Evolutionary conservation across 768 basidiomycete species (phyloP).

Genomic region (Leucocoprinus birnbaumii): DNA sequence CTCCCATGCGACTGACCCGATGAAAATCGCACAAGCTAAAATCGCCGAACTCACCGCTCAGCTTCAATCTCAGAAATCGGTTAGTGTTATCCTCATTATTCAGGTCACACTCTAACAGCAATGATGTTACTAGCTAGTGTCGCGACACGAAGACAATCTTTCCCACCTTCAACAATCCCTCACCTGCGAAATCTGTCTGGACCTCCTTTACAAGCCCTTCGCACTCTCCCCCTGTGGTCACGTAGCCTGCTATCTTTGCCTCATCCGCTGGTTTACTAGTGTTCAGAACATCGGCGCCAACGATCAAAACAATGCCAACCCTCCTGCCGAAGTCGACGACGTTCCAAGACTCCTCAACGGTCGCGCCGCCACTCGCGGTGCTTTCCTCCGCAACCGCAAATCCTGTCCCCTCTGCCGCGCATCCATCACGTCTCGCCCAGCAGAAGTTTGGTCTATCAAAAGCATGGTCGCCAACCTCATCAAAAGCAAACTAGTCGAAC

Average conservation of each 20-base stretch:
- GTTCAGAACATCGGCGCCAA: slow-evolving; percentile 19
- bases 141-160: slow-evolving; percentile 52
- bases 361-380: slow-evolving; percentile 31
- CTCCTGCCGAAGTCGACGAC: slow-evolving; percentile 21
- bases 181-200: slow-evolving; percentile 79
- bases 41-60: slow-evolving; percentile 6
- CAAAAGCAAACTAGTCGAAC: slow-evolving; percentile 49
- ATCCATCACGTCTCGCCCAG: slow-evolving; percentile 53
- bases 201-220: slow-evolving; percentile 69
- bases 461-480: slow-evolving; percentile 51
- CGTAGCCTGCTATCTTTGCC: slow-evolving; percentile 66
- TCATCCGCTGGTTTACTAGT: slow-evolving; percentile 74
- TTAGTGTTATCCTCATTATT: slow-evolving; percentile 6
- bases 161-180: slow-evolving; percentile 56
- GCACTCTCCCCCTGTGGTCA: slow-evolving; percentile 78
- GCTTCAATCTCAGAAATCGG: slow-evolving; percentile 7
- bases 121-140: slow-evolving; percentile 37
- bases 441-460: slow-evolving; percentile 73
- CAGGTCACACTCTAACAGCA: background rate
- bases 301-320: slow-evolving; percentile 14
- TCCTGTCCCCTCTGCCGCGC: slow-evolving; percentile 78
- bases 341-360: slow-evolving; percentile 30
- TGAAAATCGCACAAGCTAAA: slow-evolving; percentile 12
- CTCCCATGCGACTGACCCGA: slow-evolving; percentile 16
- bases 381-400: slow-evolving; percentile 54